Base-by-base conservation (phyloP, 2,329 filamentous ascomycete species). In the Aureobasidium subglaciale region DNA sequence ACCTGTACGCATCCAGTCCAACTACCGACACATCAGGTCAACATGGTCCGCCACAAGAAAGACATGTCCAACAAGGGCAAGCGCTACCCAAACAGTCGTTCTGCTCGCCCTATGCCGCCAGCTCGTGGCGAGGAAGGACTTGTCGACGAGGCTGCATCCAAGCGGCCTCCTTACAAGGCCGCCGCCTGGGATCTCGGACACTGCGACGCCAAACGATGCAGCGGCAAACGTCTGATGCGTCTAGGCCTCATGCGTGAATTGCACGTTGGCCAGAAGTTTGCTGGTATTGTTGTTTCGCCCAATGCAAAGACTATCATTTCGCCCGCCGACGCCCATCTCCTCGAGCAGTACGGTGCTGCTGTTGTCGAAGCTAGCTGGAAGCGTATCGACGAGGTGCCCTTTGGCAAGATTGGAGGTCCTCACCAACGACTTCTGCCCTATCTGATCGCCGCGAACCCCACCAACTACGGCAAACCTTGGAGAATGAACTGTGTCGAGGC, bases 321-420 rank as follows among this genome's bases (percentile, higher is more conserved):
- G 5, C 88, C 90, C 1, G 88, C 90, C 50, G 93, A 99, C 72
- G 78, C 78, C 56, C 84, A 87, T 48, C 74, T 95, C 15, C 80
- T 97, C 64, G 90, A 95, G 64, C 86, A 90, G 70, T 88, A 88
- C 67, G 93, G 93, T 60, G 92, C 91, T 18, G 93, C 93, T 3
- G 93, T 99, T 3, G 93, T 99, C 16, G 93, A 99, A 74, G 96
- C 91, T 67, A 95, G 89, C 22, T 99, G 93, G 93, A 95, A 95
- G 3, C 80, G 93, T 58, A 89, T 95, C 7, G 80, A 87, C 45
- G 93, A 99, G 71, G 85, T 99, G 5, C 91, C 92, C 52, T 99
- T 92, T 83, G 79, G 78, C 57, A 87, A 87, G 62, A 95, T 99
- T 58, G 93, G 93, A 25, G 93, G 93, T 22, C 93, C 91, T 71